Percentiles rank a stretch among this genome's conserved stretches.
These are phyloP conservation scores for Neurospora sp. DNA, from an alignment of 2,329 filamentous ascomycete species.

Conservation along the genomic window DNA sequence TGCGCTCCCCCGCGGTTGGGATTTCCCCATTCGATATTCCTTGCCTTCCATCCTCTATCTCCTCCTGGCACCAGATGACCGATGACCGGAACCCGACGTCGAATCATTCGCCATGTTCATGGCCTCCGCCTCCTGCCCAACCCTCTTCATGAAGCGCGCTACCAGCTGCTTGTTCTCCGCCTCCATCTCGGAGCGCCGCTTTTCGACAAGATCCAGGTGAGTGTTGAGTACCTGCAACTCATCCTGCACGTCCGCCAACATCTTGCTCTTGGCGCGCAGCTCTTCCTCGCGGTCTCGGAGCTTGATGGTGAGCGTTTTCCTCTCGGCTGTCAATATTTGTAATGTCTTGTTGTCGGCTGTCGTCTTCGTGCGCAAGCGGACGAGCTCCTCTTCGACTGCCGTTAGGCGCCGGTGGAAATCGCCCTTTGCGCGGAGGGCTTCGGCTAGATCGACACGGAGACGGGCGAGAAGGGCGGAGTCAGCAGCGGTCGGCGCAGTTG, in stretches of 20 bases:
- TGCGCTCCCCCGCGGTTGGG: neutral
- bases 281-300: conserved; percentile 80
- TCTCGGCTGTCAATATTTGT: conserved; percentile 51
- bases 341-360: conserved; percentile 53
- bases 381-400: conserved; percentile 49
- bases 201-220: conserved; percentile 78
- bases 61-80: conserved; percentile 9
- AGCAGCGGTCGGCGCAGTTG: conserved; percentile 10
- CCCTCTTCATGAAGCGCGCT: conserved; percentile 82
- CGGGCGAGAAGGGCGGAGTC: conserved; percentile 32
- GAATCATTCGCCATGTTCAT: conserved; percentile 65
- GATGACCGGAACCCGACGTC: neutral
- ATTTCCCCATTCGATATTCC: neutral
- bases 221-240: conserved; percentile 83
- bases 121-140: conserved; percentile 74
- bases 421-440: conserved; percentile 65
- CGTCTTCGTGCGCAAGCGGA: conserved; percentile 49
- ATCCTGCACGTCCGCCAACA: conserved; percentile 84
- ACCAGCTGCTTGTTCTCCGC: conserved; percentile 84
- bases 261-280: conserved; percentile 69
- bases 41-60: conserved; percentile 4
- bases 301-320: conserved; percentile 50
- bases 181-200: conserved; percentile 61
- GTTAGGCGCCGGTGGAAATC: conserved; percentile 57
- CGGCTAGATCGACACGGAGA: conserved; percentile 60